These are phyloP conservation scores for Hymenoscyphus fraxineus DNA, from an alignment of 2,329 filamentous ascomycete species.

Conservation along the genomic window DNA sequence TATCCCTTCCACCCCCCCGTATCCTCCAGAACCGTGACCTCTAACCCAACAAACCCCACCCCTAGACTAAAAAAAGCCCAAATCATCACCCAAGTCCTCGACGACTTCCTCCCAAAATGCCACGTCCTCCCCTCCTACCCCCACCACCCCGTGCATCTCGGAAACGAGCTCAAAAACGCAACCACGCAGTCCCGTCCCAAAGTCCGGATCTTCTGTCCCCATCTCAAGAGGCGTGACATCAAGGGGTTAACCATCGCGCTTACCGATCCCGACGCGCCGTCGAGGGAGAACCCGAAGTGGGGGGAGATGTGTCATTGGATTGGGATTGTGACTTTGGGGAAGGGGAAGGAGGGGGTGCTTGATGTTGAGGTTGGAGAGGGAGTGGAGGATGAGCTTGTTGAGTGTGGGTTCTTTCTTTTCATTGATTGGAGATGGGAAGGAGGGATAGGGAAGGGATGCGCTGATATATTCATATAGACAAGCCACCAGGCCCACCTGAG, in stretches of 20 bases:
- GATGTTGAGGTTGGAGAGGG: not conserved
- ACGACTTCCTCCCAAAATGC: constrained; percentile 52
- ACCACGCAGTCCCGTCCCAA: constrained; percentile 31
- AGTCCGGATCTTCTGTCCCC: constrained; percentile 32
- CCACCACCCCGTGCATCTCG: constrained; percentile 41
- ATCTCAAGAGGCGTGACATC: constrained; percentile 12
- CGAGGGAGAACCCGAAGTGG: constrained; percentile 50
- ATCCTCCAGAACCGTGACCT: no score
- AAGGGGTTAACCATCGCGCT: constrained; percentile 45
- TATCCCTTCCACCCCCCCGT: no score
- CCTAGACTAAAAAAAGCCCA: constrained; percentile 20
- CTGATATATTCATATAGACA: not conserved
- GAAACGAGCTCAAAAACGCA: constrained; percentile 37
- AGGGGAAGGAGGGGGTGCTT: not conserved
- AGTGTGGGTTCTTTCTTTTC: constrained; percentile 40
- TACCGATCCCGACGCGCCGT: constrained; percentile 57
- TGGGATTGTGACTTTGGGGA: not conserved
- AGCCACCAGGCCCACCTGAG: constrained; percentile 48
- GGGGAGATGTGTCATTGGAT: constrained; percentile 56
- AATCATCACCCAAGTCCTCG: constrained; percentile 43
- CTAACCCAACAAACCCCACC: no score
- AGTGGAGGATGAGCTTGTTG: not conserved
- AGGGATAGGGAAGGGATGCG: not conserved
- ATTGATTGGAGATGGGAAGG: not conserved
- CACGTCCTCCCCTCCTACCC: constrained; percentile 47